These are phyloP conservation scores for Linum usitatissimum DNA, from an alignment of 345 rosid genomes.

Conservation along the genomic window DNA sequence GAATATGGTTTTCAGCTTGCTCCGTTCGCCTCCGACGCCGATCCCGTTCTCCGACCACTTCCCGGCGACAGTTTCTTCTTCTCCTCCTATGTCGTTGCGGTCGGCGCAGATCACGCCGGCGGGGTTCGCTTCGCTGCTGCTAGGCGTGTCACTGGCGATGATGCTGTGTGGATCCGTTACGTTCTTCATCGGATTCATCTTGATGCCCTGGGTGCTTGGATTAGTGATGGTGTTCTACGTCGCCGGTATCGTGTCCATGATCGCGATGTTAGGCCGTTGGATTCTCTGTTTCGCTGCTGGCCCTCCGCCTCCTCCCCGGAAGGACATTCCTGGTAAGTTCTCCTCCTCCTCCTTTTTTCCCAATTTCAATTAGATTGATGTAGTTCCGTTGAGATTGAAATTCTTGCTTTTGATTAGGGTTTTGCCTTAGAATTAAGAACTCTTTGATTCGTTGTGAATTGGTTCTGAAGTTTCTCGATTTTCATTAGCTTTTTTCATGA, in stretches of 20 bases:
- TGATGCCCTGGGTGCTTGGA: slow-evolving; percentile 94
- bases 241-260: slow-evolving; percentile 61
- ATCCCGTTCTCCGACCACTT: slow-evolving; percentile 28
- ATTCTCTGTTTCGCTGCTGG: slow-evolving; percentile 45
- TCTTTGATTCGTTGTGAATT: too few species aligned
- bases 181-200: slow-evolving; percentile 75
- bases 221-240: slow-evolving; percentile 60
- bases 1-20: slow-evolving; percentile 42
- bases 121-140: slow-evolving; percentile 72
- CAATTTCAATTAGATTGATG: neutral
- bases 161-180: slow-evolving; percentile 92
- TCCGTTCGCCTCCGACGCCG: slow-evolving; percentile 60
- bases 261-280: slow-evolving; percentile 61
- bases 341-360: neutral
- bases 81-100: slow-evolving; percentile 12
- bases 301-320: slow-evolving; percentile 33
- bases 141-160: slow-evolving; percentile 63
- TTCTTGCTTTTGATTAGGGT: neutral
- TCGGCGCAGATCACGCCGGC: slow-evolving; percentile 55
- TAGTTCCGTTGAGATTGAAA: neutral
- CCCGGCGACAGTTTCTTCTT: slow-evolving; percentile 10
- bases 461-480: too few species aligned
- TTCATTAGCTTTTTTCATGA: too few species aligned
- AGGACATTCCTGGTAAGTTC: slow-evolving; percentile 43
- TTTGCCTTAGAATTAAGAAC: too few species aligned